Base-by-base conservation (phyloP, 1,139 yeast genomes). In the Oligophagozyma castellii region DNA sequence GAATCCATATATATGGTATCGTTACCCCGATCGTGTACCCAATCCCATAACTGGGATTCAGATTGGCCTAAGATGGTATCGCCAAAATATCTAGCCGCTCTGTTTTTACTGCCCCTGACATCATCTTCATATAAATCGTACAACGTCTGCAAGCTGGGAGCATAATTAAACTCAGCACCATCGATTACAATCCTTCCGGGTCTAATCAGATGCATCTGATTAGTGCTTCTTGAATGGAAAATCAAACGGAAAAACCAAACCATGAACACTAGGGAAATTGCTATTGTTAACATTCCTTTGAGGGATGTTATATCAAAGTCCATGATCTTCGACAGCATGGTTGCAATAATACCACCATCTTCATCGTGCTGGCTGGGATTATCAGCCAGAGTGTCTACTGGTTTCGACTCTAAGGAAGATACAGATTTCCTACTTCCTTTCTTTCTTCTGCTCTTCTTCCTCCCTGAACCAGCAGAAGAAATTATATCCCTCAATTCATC, bases 11-110 rank as follows among this genome's bases (percentile, higher is more conserved):
- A 26, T 13, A 12, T 32, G 20, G 51, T 43, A 4, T 48, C 54
- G 28, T 40, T 36, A 5, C 64, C 65, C 29, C 79, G 63, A 26
- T 67, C 67, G 31, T 72, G 70, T 25, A 83, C 65, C 95, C 95
- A 84, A 28, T 70, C 65, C 94, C 95, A 84, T 32, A 84, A 53
- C 23, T 68, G 66, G 19, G 66, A 64, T 51, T 83, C 93, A 34
- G 73, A 69, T 33, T 65, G 61, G 37, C 32, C 11, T 16, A 29
- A 31, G 11, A 46, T 25, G 26, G 43, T 29, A 14, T 35, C 35
- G 5, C 18, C 28, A 12, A 25, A 23, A 8, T 26, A 26, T 11
- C 26, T 29, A 4, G 16, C 32, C 12, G 24, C 24, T 5, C 29
- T 61, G 42, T 29, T 55, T 11, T 22, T 24, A 13, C 13, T 18